Evolutionary conservation across 306 rosid genomes (phyloP).

Genomic region (Hippophae gyantsensis): DNA sequence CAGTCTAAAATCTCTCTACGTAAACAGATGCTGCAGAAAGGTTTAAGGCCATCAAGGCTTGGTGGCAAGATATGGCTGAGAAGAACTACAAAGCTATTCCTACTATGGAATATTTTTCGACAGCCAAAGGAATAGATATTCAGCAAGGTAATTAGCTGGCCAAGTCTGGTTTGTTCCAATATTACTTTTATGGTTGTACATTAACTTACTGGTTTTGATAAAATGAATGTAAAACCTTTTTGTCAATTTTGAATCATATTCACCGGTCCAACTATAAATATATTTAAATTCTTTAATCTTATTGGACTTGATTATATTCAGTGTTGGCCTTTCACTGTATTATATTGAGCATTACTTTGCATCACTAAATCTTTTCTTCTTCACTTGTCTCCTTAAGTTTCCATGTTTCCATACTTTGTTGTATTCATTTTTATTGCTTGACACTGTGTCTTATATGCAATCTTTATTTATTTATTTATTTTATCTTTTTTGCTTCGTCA

Average conservation of each 20-base stretch:
- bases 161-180: too few relatives aligned
- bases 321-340: too few relatives aligned
- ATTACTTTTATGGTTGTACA: too few relatives aligned
- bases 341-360: not conserved
- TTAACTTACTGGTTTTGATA: too few relatives aligned
- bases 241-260: not conserved
- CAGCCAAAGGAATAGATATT: conserved; percentile 16
- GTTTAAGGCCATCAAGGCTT: conserved; percentile 76
- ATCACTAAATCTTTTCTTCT: not conserved
- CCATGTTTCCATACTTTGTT: not conserved
- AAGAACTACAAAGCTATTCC: conserved; percentile 31
- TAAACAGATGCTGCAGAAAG: conserved; percentile 58
- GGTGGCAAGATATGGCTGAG: conserved; percentile 90
- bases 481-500: conserved; percentile 9
- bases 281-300: too few relatives aligned
- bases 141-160: conserved; percentile 35
- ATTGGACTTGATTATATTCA: too few relatives aligned
- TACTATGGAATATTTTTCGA: conserved; percentile 18
- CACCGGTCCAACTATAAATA: too few relatives aligned
- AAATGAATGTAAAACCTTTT: not conserved
- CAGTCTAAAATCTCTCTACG: conserved; percentile 1
- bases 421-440: not conserved
- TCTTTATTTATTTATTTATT: conserved; percentile 1
- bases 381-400: too few relatives aligned
- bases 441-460: not conserved